Evolutionary conservation across 345 rosid genomes (phyloP).

Genomic region (Firmiana major): DNA sequence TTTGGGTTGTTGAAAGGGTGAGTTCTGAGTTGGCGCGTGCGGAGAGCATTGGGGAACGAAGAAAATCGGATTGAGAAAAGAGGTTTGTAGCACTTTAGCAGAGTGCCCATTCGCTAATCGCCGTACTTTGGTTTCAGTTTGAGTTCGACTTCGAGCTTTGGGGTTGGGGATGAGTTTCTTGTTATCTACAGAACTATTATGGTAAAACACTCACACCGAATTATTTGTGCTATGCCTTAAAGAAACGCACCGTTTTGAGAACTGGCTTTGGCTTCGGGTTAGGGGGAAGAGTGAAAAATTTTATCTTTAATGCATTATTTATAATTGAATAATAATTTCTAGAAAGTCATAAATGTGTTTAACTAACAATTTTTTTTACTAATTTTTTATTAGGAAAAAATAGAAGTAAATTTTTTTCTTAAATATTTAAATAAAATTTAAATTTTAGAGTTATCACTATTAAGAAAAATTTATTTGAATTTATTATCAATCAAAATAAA

Average conservation of each 20-base stretch:
- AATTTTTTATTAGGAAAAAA: too few relatives aligned
- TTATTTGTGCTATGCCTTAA: background rate
- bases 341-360: too few relatives aligned
- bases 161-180: background rate
- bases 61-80: slow-evolving; percentile 37
- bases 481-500: too few relatives aligned
- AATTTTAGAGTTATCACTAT: too few relatives aligned
- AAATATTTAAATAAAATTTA: too few relatives aligned
- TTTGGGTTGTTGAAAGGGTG: slow-evolving; percentile 18
- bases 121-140: background rate
- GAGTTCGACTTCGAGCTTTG: background rate
- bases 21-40: slow-evolving; percentile 23
- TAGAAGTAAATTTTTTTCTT: too few relatives aligned
- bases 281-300: too few relatives aligned
- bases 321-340: too few relatives aligned
- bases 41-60: slow-evolving; percentile 25
- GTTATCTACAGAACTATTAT: background rate
- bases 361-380: background rate
- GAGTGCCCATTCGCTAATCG: slow-evolving; percentile 44
- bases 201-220: background rate
- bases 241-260: background rate
- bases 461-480: too few relatives aligned
- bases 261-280: background rate
- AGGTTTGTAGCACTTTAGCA: slow-evolving; percentile 49
- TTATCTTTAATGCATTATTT: too few relatives aligned